Base-by-base conservation (phyloP, 768 basidiomycete genomes). In the Termitomyces sp. region DNA sequence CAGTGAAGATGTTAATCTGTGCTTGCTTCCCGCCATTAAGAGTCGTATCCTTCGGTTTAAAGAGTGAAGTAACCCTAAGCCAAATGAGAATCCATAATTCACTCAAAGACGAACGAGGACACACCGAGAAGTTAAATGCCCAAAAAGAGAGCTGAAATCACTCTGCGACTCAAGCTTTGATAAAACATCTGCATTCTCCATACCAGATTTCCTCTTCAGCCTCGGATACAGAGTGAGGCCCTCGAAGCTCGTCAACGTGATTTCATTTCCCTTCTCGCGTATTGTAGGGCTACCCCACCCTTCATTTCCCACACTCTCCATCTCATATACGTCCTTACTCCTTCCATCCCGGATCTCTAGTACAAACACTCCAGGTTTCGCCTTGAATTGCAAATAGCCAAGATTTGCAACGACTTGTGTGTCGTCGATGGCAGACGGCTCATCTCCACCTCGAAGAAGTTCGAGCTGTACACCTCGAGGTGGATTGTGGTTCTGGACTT, bases 1-100 rank as follows among this genome's bases (percentile, higher is more conserved):
- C 96, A 0, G 97, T 99, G 72, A 99, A 98, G 62, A 99, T 96
- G 65, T 99, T 98, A 73, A 98, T 97, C 32, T 97, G 92, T 7
- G 96, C 94, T 63, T 92, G 88, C 37, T 68, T 68, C 46, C 74
- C 72, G 8, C 59, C 62, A 42, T 65, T 37, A 29, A 64, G 37
- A 18, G 62, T 63, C 3, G 58, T 60, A n/a, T 64, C 65, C 29
- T 72, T 72, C 63, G 53, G 60, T 50, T 66, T 72, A 66, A 80
- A 80, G 26, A 84, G 61, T 10, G 78, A 81, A 58, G 72, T 70
- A 55, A 86, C 57, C 36, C 80, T 83, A 20, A 18, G 44, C 42
- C 22, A 14, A 47, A n/a, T 55, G 31, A 41, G 47, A 13, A 56
- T 24, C 36, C 20, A 47, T 16, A 1, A 43, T 32, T 6, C 1